Percentiles rank a stretch among this genome's conserved stretches.
Conservation (phyloP, 768 basidiomycete genomes). For the Mycena vitilis region DNA sequence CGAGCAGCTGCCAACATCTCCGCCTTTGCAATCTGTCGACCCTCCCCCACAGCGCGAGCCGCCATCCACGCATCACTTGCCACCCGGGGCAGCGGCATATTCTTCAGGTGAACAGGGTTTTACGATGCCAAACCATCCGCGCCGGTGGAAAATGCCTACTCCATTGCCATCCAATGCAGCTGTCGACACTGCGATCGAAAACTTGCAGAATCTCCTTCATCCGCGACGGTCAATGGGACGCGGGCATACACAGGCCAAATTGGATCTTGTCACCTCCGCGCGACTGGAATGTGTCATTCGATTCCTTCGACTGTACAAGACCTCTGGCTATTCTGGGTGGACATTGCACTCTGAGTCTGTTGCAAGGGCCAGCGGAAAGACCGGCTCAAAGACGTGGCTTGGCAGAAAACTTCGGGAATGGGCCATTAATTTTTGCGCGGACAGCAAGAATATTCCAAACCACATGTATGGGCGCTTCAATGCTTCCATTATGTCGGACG, state of each 20-base stretch:
- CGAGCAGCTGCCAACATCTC: background rate
- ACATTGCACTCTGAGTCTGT: conserved; percentile 7
- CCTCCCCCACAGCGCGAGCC: no score
- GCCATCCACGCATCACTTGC: background rate
- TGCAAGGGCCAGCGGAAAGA: background rate
- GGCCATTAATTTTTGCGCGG: conserved; percentile 3
- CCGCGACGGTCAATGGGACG: no score
- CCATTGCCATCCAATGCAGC: no score
- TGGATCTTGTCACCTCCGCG: conserved; percentile 2
- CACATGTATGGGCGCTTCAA: conserved; percentile 12
- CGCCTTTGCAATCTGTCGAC: no score
- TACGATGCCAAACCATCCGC: background rate
- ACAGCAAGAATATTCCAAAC: conserved; percentile 6
- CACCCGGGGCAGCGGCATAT: background rate
- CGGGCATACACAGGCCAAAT: no score
- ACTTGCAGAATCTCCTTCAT: no score
- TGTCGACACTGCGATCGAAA: no score
- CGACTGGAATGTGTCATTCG: conserved; percentile 4
- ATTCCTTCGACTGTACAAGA: conserved; percentile 17
- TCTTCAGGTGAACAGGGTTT: background rate
- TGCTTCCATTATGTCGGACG: conserved; percentile 10
- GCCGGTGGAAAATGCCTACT: no score
- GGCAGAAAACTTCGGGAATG: conserved; percentile 14
- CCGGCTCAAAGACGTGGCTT: background rate
- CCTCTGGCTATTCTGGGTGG: conserved; percentile 11